Conservation (phyloP, 176 grass and related monocot genomes). For the Oropetium thomaeum region DNA sequence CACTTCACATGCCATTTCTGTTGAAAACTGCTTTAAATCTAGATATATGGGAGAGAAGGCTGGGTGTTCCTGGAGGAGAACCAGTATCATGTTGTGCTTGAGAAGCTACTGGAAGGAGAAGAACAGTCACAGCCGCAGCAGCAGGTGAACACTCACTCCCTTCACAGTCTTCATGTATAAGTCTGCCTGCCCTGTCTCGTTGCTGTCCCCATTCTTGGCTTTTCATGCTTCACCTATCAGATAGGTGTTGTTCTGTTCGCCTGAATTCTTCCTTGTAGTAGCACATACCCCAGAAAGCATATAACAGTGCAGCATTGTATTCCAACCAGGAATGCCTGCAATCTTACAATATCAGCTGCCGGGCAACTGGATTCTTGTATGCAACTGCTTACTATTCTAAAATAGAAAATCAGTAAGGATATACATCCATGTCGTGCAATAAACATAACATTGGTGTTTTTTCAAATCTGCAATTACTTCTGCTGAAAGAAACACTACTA, state of each 20-base stretch:
- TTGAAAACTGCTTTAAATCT: neutral
- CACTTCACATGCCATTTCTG: neutral
- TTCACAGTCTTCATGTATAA: neutral
- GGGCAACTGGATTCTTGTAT: neutral
- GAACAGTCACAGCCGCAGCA: neutral
- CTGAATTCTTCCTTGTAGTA: neutral
- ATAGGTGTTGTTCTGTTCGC: neutral
- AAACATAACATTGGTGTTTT: neutral
- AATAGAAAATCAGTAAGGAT: neutral
- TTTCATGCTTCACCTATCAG: neutral
- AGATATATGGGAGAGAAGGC: conserved; percentile 20
- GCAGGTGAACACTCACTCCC: neutral
- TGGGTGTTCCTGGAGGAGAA: conserved; percentile 24
- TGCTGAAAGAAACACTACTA: neutral
- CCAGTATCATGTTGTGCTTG: conserved; percentile 7
- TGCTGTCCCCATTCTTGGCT: neutral
- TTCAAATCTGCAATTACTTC: neutral
- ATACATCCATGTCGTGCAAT: neutral
- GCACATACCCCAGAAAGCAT: neutral
- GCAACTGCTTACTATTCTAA: neutral
- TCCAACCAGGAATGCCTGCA: neutral
- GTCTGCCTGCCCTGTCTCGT: neutral
- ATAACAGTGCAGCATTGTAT: neutral
- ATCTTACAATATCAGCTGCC: neutral
- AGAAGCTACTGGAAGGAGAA: conserved; percentile 16